Percentiles rank a stretch among this genome's conserved stretches.
phyloP scores from a whole-genome alignment of 352 stramenopile species.

The Phytophthora foliorum region DNA sequence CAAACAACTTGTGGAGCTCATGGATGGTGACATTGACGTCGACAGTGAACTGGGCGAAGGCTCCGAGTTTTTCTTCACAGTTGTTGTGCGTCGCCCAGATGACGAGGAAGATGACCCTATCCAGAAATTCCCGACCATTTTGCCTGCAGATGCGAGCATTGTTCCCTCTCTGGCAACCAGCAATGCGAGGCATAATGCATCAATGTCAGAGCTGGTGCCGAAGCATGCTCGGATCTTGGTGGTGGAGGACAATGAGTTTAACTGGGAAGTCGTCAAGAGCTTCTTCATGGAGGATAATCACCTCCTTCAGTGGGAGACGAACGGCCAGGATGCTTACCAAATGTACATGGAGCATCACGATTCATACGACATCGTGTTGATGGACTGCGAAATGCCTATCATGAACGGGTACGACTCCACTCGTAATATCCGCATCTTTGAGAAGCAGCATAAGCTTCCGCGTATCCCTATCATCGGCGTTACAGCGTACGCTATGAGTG shows the following conservation, averaged over 20 bases:
- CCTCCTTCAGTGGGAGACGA: slow-evolving; percentile 84
- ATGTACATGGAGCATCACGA: slow-evolving; percentile 84
- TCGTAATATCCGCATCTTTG: slow-evolving; percentile 75
- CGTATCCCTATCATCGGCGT: slow-evolving; percentile 86
- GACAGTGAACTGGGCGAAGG: slow-evolving; percentile 73
- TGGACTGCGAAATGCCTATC: slow-evolving; percentile 92
- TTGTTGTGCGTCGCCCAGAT: slow-evolving; percentile 62
- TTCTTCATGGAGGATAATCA: slow-evolving; percentile 88
- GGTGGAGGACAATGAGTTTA: slow-evolving; percentile 93
- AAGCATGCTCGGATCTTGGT: slow-evolving; percentile 83
- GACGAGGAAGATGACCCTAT: slow-evolving; percentile 58
- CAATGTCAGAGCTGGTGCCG: slow-evolving; percentile 51
- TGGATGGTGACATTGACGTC: slow-evolving; percentile 76
- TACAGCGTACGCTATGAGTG: slow-evolving; percentile 89
- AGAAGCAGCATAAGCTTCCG: slow-evolving; percentile 68
- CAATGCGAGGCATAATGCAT: slow-evolving; percentile 30
- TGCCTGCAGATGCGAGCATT: slow-evolving; percentile 33
- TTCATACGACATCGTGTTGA: slow-evolving; percentile 82
- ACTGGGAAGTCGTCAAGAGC: slow-evolving; percentile 92
- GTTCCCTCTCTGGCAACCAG: slow-evolving; percentile 23
- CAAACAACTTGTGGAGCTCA: slow-evolving; percentile 79
- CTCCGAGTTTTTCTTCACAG: slow-evolving; percentile 78
- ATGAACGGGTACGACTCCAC: slow-evolving; percentile 88
- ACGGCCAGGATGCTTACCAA: slow-evolving; percentile 72
- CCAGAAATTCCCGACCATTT: slow-evolving; percentile 54